Evolutionary conservation across 306 rosid genomes (phyloP), one percentile per base, ranked within the genome.

Genomic region (Parietaria judaica): DNA sequence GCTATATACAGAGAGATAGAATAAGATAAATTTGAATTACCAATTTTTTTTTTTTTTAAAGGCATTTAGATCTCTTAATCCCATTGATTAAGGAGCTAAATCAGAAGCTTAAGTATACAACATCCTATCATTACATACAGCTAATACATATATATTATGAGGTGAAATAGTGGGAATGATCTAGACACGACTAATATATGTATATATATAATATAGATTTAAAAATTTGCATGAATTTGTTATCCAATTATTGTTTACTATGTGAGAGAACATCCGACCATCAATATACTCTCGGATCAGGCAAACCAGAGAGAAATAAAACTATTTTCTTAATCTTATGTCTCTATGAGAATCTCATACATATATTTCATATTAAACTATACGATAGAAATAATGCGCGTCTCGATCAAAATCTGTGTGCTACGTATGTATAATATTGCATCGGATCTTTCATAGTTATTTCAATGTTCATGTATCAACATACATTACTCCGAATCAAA

Each of bases 261-360:
- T 69, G 44, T 23, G 31, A 23, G 31, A 23, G 31, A 79, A 74
- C 85, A 68, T n/a, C 73, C 74, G 72, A 66, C 66, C 76, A 48
- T 36, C 65, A 8, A 37, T 54, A n/a, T 17, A 41, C 15, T 36
- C 44, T 64, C 68, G 31, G 31, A 23, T 70, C 50, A 64, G 71
- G 61, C 49, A 43, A 60, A 58, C 60, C 55, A 16, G 52, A 54
- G 35, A 36, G 34, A n/a, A 7, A 31, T 41, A 69, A 74, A 57
- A 3, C 68, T 73, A 68, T 12, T 51, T 72, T 66, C 36, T 39
- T 64, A 57, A 64, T 82, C 79, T 67, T 70, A 57, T 70, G 66
- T 64, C 64, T 14, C 57, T 52, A 14, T 56, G 54, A 71, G 65
- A 63, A 16, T 63, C 54, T 38, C 55, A 55, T 63, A 13, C 63